These are phyloP conservation scores for Entomortierella lignicola DNA, from an alignment of 192 early-diverging fungal genomes.

Conservation along the genomic window DNA sequence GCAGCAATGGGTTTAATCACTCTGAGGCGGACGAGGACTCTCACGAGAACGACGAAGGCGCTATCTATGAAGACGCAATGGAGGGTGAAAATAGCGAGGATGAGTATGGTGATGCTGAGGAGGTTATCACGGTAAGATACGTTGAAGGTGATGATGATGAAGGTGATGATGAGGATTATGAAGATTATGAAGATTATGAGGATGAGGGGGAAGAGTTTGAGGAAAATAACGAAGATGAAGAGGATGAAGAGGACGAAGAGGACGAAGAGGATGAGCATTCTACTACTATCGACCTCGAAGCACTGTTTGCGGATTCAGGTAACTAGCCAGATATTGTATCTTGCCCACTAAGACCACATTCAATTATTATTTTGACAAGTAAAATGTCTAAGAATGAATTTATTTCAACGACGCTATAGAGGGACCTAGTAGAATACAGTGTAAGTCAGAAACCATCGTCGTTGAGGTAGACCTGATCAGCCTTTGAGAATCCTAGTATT, in stretches of 20 bases:
- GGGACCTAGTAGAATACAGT: not conserved
- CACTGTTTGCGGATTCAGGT: slow-evolving; percentile 3
- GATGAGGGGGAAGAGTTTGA: slow-evolving; percentile 13
- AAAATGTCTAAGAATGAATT: too few relatives aligned
- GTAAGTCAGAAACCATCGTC: not conserved
- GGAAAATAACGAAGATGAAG: slow-evolving; percentile 19
- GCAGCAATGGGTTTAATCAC: not conserved
- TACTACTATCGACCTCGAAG: slow-evolving; percentile 10
- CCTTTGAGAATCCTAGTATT: not conserved
- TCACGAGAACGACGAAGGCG: slow-evolving; percentile 28
- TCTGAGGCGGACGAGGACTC: slow-evolving; percentile 14
- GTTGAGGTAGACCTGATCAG: too few relatives aligned
- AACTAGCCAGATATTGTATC: not conserved
- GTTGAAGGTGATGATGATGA: slow-evolving; percentile 13
- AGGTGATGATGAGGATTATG: not conserved
- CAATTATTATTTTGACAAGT: too few relatives aligned
- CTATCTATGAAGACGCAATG: slow-evolving; percentile 15
- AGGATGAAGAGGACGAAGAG: slow-evolving; percentile 20
- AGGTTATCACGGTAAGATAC: too few relatives aligned
- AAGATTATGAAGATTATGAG: slow-evolving; percentile 25
- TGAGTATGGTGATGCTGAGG: slow-evolving; percentile 22
- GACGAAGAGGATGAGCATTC: slow-evolving; percentile 21
- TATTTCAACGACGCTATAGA: too few relatives aligned
- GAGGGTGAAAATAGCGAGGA: slow-evolving; percentile 44
- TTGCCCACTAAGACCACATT: too few relatives aligned